Base-by-base conservation (phyloP, 768 basidiomycete genomes). In the Mycena polygramma region DNA sequence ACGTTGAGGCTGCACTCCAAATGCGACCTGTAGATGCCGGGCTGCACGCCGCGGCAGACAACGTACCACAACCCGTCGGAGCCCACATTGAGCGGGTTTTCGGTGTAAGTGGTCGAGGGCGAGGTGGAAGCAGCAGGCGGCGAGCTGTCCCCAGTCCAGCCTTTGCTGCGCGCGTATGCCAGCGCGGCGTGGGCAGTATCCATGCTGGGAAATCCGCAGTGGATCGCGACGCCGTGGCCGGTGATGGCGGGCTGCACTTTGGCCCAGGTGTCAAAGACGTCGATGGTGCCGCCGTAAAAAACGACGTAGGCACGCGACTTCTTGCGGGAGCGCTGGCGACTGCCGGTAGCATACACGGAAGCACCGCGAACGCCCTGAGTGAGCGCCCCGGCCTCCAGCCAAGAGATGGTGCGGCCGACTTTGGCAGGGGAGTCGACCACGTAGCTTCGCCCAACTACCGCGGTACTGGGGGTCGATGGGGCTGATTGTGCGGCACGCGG, bases 1-100 rank as follows among this genome's bases (percentile, higher is more conserved):
- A n/a, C n/a, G 22, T 63, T 63, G 37, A 63, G 62, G 20, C 62
- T 63, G 51, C 62, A 63, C 20, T 63, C 62, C 14, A 63, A n/a
- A 9, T 30, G 45, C 22, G 62, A 24, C 4, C 51, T 14, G 19
- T 63, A 63, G 3, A 63, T 39, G 4, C 62, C 62, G 19, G 51
- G 62, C 17, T n/a, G 26, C 4, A 63, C 15, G 11, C 62, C 62
- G 11, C 62, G 51, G 15, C 62, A 63, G 17, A 63, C 62, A 13
- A 26, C 62, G 20, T 63, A 63, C 62, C 62, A 63, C 7, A 19
- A n/a, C 22, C 19, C 22, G 59, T 2, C 7, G 51, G 36, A 5
- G 19, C 51, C 36, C 24, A 17, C 24, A 41, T 24, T 43, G 13
- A 63, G 62, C 24, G 62, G 62, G 24, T 63, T 63, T 14, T 39